phyloP scores from a whole-genome alignment of 1,139 yeast genomes.

The Hemisphaericaspora lyxosophila region DNA sequence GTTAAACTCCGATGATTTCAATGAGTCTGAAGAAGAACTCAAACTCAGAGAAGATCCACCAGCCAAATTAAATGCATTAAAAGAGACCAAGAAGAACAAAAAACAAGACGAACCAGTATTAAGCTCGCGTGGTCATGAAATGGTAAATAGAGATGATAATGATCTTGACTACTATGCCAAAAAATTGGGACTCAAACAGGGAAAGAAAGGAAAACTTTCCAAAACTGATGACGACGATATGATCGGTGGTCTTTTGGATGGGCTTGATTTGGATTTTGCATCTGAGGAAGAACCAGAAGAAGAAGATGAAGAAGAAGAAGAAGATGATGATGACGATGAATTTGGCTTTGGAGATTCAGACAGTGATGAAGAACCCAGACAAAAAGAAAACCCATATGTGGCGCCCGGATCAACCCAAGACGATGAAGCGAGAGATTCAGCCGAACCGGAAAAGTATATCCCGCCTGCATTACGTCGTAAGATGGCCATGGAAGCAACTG shows the following conservation, averaged over 20 bases:
- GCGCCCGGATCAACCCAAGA: conserved; percentile 54
- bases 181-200: conserved; percentile 68
- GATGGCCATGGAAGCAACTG: conserved; percentile 36
- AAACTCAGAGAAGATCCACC: conserved; percentile 32
- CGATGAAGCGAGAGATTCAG: conserved; percentile 14
- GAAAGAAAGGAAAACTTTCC: conserved; percentile 40
- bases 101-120: conserved; percentile 13
- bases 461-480: conserved; percentile 82
- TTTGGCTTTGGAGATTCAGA: conserved; percentile 23
- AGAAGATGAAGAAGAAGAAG: conserved; percentile 29
- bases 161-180: conserved; percentile 84
- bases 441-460: conserved; percentile 50
- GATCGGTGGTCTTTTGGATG: conserved; percentile 74
- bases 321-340: conserved; percentile 13
- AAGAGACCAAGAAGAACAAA: conserved; percentile 26
- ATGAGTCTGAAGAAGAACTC: conserved; percentile 16
- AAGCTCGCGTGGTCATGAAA: conserved; percentile 43
- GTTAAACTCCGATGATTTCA: conserved; percentile 8
- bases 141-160: conserved; percentile 63
- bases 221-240: conserved; percentile 64
- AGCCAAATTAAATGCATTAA: conserved; percentile 45
- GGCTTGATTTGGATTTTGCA: conserved; percentile 62
- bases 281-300: conserved; percentile 19
- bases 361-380: conserved; percentile 36
- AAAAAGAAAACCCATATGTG: conserved; percentile 78